phyloP scores from a whole-genome alignment of 2,329 filamentous ascomycete genomes.

The Neoscytalidium dimidiatum region DNA sequence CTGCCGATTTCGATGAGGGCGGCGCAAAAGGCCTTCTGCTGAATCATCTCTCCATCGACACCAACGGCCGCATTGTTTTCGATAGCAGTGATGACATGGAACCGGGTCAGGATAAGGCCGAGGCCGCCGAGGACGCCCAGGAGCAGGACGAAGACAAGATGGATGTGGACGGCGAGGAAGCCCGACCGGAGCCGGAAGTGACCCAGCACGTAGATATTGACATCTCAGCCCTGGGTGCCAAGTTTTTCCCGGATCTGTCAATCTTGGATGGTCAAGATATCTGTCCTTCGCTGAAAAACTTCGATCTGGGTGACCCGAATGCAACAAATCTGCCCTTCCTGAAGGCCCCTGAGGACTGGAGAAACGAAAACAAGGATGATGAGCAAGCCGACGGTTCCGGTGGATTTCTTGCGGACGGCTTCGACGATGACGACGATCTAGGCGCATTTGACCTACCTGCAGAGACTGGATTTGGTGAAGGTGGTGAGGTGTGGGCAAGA shows the following conservation, averaged over 20 bases:
- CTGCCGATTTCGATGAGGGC: constrained; percentile 96
- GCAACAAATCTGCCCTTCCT: constrained; percentile 90
- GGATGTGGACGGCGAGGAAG: constrained; percentile 28
- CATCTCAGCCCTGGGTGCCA: constrained; percentile 69
- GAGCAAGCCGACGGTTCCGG: constrained; percentile 67
- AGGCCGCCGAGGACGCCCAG: constrained; percentile 43
- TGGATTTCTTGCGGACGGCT: constrained; percentile 77
- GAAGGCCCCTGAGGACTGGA: constrained; percentile 85
- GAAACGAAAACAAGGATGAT: constrained; percentile 67
- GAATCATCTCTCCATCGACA: constrained; percentile 96
- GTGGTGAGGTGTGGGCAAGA: constrained; percentile 91
- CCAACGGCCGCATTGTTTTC: constrained; percentile 90
- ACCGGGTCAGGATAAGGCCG: constrained; percentile 42
- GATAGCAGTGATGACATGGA: constrained; percentile 90
- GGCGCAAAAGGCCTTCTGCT: constrained; percentile 92
- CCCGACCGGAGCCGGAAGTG: constrained; percentile 38
- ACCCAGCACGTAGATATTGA: constrained; percentile 60
- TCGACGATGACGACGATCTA: constrained; percentile 75
- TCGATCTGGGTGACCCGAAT: constrained; percentile 84
- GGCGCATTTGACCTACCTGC: constrained; percentile 61
- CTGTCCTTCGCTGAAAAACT: constrained; percentile 91
- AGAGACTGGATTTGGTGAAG: constrained; percentile 88
- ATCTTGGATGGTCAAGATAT: constrained; percentile 83
- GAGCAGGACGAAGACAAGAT: constrained; percentile 46
- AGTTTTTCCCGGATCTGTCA: constrained; percentile 82